A percentile compares a stretch with the other conserved stretches of the same genome.
Evolutionary conservation across 2,329 filamentous ascomycete species (phyloP).

Genomic region (Paecilomyces fulvus): DNA sequence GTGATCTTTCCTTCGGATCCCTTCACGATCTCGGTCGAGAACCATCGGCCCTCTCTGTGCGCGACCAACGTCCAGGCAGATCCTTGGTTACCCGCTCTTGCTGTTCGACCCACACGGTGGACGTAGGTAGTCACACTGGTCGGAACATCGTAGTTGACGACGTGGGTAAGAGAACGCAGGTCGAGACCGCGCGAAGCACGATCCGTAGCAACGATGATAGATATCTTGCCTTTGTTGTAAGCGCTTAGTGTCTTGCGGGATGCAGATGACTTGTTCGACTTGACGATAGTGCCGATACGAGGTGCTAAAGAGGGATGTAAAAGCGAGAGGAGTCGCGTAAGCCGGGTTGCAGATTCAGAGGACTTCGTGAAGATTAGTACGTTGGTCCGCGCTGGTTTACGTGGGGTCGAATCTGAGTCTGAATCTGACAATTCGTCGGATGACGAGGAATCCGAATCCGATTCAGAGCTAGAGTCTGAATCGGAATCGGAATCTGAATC

Average conservation of each 20-base stretch:
- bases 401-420: constrained; percentile 11
- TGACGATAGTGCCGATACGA: constrained; percentile 63
- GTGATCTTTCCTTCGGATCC: constrained; percentile 25
- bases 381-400: constrained; percentile 19
- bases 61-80: constrained; percentile 80
- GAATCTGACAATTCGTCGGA: constrained; percentile 18
- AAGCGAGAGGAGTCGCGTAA: constrained; percentile 68
- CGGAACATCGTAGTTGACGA: constrained; percentile 91
- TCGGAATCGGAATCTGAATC: constrained; percentile 17
- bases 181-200: constrained; percentile 89
- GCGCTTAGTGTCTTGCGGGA: constrained; percentile 59
- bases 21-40: constrained; percentile 72
- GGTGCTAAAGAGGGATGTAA: constrained; percentile 52
- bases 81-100: constrained; percentile 66
- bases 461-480: constrained; percentile 17
- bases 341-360: constrained; percentile 76
- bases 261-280: constrained; percentile 63
- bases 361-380: constrained; percentile 84
- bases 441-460: constrained; percentile 11
- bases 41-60: constrained; percentile 80
- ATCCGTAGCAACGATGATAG: constrained; percentile 81
- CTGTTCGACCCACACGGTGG: constrained; percentile 85
- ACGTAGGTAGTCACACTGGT: constrained; percentile 74
- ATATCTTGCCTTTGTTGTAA: constrained; percentile 56
- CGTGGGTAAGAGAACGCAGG: constrained; percentile 66